Evolutionary conservation across 805 yeast species (phyloP).

Genomic region (Candida manassasensis): DNA sequence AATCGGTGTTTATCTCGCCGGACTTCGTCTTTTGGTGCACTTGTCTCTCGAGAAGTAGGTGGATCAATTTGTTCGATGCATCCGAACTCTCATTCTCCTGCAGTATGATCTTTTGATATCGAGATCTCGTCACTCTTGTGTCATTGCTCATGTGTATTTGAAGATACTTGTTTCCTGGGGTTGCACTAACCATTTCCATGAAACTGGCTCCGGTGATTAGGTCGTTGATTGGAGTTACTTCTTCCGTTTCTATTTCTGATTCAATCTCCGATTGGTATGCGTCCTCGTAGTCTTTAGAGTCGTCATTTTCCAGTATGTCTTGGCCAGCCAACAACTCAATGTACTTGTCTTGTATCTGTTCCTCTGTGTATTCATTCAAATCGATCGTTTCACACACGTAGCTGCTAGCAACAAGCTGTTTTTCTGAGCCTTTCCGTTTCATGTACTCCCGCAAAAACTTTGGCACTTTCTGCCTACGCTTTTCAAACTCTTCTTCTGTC

Average conservation of each 20-base stretch:
- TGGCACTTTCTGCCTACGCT: constrained; percentile 20
- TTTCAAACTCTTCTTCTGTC: constrained; percentile 14
- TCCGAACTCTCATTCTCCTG: constrained; percentile 6
- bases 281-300: constrained; percentile 27
- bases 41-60: constrained; percentile 16
- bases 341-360: constrained; percentile 18
- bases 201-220: constrained; percentile 22
- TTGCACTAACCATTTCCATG: constrained; percentile 18
- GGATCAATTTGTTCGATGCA: constrained; percentile 18
- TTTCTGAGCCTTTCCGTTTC: constrained; percentile 17
- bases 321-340: constrained; percentile 21
- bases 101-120: constrained; percentile 11
- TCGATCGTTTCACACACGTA: constrained; percentile 7
- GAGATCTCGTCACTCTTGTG: constrained; percentile 30
- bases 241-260: constrained; percentile 11
- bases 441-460: constrained; percentile 22
- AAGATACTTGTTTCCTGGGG: constrained; percentile 15
- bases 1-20: constrained; percentile 31
- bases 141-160: constrained; percentile 23
- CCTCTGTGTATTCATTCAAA: constrained; percentile 15
- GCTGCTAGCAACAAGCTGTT: neutral
- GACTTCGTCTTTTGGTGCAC: constrained; percentile 5
- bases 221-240: constrained; percentile 15
- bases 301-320: constrained; percentile 35
- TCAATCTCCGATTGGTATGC: constrained; percentile 16